Evolutionary conservation across 495 filamentous ascomycete species (phyloP).

Genomic region (Neurospora sp.): DNA sequence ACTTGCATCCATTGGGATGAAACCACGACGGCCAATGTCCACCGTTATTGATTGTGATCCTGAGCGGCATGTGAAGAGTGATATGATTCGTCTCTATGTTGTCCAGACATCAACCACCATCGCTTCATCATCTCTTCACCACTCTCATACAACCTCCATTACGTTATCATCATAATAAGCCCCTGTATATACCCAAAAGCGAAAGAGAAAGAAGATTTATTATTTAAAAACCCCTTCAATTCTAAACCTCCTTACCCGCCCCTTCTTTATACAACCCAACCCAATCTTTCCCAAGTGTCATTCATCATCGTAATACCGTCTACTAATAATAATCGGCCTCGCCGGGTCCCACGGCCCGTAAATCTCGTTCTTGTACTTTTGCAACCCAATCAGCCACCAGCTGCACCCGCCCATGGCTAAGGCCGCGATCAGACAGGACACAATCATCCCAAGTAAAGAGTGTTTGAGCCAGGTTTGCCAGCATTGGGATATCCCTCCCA

Average conservation of each 20-base stretch:
- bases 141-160: neutral
- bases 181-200: neutral
- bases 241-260: neutral
- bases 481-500: neutral
- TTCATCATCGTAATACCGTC: slow-evolving; percentile 40
- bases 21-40: neutral
- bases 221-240: too few species aligned
- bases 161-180: neutral
- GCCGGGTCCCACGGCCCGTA: slow-evolving; percentile 97
- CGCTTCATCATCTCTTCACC: neutral
- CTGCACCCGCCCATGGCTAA: slow-evolving; percentile 86
- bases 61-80: neutral
- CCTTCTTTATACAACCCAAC: neutral
- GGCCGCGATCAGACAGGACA: slow-evolving; percentile 51
- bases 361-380: slow-evolving; percentile 99
- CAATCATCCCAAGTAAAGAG: slow-evolving; percentile 62
- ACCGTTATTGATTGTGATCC: neutral
- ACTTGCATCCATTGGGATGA: neutral
- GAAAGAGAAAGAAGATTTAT: too few species aligned
- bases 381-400: slow-evolving; percentile 95
- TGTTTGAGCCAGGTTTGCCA: slow-evolving; percentile 11
- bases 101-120: neutral
- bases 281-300: slow-evolving; percentile 4
- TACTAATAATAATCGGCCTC: slow-evolving; percentile 61
- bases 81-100: neutral